Base-by-base conservation (phyloP, 75 land plant genomes). In the Sequoiadendron giganteum region DNA sequence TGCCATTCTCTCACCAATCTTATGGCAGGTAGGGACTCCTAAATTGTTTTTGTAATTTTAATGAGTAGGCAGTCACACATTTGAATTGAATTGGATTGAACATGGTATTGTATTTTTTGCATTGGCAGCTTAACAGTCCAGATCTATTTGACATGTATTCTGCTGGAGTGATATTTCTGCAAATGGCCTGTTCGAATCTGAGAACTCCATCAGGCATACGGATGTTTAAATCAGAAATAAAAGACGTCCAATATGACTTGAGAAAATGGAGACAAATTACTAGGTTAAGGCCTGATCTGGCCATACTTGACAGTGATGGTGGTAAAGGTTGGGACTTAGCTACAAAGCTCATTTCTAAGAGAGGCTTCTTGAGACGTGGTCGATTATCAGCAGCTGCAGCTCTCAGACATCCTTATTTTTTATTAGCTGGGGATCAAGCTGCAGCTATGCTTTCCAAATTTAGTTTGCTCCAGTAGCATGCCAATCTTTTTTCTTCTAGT, bases 131-230 rank as follows among this genome's bases (percentile, higher is more conserved):
- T 38, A 97, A 98, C 88, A 92, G 96, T 89, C 99, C 99, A 39
- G 99, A 98, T 90, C 93, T 97, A 15, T 98, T 97, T 91, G 99
- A 98, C 87, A 98, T 93, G 96, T 97, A 98, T 88, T 98, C 99
- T 56, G 97, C 93, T 15, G 99, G 99, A 32, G 93, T 98, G 43
- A 93, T 95, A 36, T 90, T 98, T 8, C 28, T 98, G 87, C 99
- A 98, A 94, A 98, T 98, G 99, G 95, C 99, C 25, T 83, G 93
- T 82, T 94, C 95, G 52, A 87, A 84, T 19, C 87, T 98, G 86
- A 92, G 99, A 81, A 92, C 97, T 32, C 47, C 93, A 16, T 88
- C 94, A 75, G 96, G 93, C 38, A 84, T 98, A 73, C 94, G 95
- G 91, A 91, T 92, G 56, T 96, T 98, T 88, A 98, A 98, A 88